A percentile compares a stretch with the other conserved stretches of the same genome.
Evolutionary conservation across 2,329 filamentous ascomycete genomes (phyloP).

Genomic region (Chlorencoelia australis): DNA sequence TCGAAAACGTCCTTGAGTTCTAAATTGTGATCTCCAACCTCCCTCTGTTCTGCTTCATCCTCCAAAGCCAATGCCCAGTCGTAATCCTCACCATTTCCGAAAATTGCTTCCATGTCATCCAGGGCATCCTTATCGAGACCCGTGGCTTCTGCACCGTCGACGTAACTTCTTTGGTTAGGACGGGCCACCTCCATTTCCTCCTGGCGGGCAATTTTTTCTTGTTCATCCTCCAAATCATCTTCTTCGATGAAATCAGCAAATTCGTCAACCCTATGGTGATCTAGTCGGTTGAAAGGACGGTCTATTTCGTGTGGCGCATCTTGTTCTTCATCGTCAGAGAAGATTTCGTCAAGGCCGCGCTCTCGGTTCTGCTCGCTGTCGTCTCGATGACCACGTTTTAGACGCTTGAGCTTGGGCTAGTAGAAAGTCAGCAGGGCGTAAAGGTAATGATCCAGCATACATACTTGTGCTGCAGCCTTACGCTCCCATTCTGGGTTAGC

Average conservation of each 20-base stretch:
- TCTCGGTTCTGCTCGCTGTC: conserved; percentile 57
- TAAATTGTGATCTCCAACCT: conserved; percentile 71
- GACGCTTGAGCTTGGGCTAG: conserved; percentile 86
- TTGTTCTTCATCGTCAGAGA: conserved; percentile 87
- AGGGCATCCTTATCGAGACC: conserved; percentile 86
- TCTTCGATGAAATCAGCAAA: conserved; percentile 97
- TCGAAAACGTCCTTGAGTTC: conserved; percentile 98
- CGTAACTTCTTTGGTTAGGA: conserved; percentile 59
- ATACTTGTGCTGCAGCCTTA: conserved; percentile 59
- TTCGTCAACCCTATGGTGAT: conserved; percentile 59
- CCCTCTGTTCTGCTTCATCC: conserved; percentile 70
- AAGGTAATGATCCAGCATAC: conserved; percentile 13
- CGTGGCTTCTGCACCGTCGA: conserved; percentile 65
- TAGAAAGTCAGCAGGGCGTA: conserved; percentile 15
- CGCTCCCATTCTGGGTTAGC: conserved; percentile 61
- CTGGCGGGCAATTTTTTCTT: conserved; percentile 61
- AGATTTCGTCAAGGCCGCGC: conserved; percentile 81
- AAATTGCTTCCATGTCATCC: conserved; percentile 93
- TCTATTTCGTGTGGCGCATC: conserved; percentile 40
- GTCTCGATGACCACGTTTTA: conserved; percentile 82
- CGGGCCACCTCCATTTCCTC: conserved; percentile 86
- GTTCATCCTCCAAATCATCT: conserved; percentile 81
- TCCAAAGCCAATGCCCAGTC: conserved; percentile 88
- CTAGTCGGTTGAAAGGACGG: conserved; percentile 27
- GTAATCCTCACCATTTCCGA: conserved; percentile 92